Evolutionary conservation across 2,329 filamentous ascomycete genomes (phyloP).

Genomic region (Stemphylium beticola): DNA sequence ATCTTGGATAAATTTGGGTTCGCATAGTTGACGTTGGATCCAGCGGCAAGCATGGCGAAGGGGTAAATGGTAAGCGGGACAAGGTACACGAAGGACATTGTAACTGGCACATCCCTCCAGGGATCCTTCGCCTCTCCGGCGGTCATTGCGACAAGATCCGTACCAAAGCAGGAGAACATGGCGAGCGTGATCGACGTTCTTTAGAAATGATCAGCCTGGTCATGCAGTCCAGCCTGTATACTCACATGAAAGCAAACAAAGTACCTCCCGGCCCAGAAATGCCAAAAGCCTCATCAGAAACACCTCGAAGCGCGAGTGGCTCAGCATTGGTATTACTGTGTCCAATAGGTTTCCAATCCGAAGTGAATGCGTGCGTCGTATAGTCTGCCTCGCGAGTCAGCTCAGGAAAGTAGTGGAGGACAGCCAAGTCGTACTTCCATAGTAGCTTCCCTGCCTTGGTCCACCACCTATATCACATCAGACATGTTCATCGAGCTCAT

Average conservation of each 20-base stretch:
- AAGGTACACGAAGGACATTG: slow-evolving; percentile 42
- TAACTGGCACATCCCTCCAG: slow-evolving; percentile 36
- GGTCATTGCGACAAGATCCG: slow-evolving; percentile 40
- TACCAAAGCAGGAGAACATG: slow-evolving; percentile 43
- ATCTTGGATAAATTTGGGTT: slow-evolving; percentile 31
- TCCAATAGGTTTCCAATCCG: slow-evolving; percentile 33
- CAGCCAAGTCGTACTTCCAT: slow-evolving; percentile 10
- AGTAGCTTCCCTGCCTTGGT: slow-evolving; percentile 15
- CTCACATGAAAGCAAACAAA: slow-evolving; percentile 40
- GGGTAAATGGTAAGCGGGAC: slow-evolving; percentile 36
- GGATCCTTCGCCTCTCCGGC: slow-evolving; percentile 40
- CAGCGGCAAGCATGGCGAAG: slow-evolving; percentile 33
- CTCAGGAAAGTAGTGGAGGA: not conserved
- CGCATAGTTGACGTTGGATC: slow-evolving; percentile 40
- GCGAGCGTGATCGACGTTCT: slow-evolving; percentile 38
- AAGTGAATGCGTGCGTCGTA: slow-evolving; percentile 25
- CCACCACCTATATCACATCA: slow-evolving; percentile 13
- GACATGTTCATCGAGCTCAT: not conserved
- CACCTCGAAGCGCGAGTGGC: slow-evolving; percentile 9
- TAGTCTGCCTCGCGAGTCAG: slow-evolving; percentile 20
- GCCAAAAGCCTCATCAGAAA: slow-evolving; percentile 23
- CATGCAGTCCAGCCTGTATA: not conserved
- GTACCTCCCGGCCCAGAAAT: slow-evolving; percentile 33
- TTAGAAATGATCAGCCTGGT: not conserved
- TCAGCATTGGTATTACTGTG: slow-evolving; percentile 14